Conservation (phyloP, 345 rosid genomes). For the Tarenaya hassleriana region DNA sequence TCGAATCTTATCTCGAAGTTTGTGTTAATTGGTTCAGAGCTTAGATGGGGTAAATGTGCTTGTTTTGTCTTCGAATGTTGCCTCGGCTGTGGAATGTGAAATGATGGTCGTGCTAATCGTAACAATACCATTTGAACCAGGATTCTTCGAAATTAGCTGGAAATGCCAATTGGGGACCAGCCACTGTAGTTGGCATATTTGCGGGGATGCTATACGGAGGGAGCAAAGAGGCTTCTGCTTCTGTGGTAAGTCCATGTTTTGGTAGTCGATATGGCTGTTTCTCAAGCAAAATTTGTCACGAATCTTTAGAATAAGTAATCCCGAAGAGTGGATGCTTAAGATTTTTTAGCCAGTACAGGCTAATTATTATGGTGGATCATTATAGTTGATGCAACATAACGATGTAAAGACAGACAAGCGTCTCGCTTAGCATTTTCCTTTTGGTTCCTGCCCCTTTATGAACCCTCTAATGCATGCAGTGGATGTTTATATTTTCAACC, state of each 20-base stretch:
- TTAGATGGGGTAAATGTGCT: slow-evolving; percentile 6
- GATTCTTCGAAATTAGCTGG: slow-evolving; percentile 50
- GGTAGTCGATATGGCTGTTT: slow-evolving; percentile 4
- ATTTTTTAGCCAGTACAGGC: too few relatives aligned
- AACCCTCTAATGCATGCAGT: too few relatives aligned
- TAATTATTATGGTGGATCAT: too few relatives aligned
- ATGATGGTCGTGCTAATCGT: too few relatives aligned
- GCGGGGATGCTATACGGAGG: slow-evolving; percentile 94
- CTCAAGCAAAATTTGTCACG: neutral
- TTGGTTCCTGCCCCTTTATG: too few relatives aligned
- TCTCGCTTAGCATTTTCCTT: too few relatives aligned
- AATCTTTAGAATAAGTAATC: neutral
- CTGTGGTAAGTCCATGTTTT: slow-evolving; percentile 50
- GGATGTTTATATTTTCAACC: too few relatives aligned
- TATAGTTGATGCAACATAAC: too few relatives aligned
- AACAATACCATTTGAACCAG: slow-evolving; percentile 41
- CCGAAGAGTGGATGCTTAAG: neutral
- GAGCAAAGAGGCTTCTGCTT: slow-evolving; percentile 91
- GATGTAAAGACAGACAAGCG: too few relatives aligned
- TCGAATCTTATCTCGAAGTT: neutral
- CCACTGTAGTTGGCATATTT: slow-evolving; percentile 76
- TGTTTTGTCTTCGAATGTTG: too few relatives aligned
- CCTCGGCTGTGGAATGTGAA: too few relatives aligned
- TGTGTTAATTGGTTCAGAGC: slow-evolving; percentile 10
- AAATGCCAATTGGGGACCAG: slow-evolving; percentile 81